Evolutionary conservation across 495 filamentous ascomycete species (phyloP).

Genomic region (Aspergillus indologenus): DNA sequence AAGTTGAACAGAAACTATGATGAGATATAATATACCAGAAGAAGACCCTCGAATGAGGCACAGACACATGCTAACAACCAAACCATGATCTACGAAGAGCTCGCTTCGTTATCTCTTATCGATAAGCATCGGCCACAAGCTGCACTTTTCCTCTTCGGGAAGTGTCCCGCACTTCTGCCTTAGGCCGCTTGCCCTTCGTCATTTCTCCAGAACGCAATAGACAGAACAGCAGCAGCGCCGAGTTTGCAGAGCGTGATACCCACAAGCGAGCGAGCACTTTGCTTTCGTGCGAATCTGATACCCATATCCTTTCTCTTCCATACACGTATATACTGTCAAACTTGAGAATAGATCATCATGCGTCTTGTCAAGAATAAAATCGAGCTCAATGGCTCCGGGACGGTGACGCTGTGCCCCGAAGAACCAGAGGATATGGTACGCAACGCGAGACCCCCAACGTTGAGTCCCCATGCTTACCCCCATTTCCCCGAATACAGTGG

Average conservation of each 20-base stretch:
- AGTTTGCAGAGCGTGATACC: not conserved
- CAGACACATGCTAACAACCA: no score
- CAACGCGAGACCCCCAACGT: not conserved
- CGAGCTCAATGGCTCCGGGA: constrained; percentile 72
- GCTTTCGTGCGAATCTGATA: not conserved
- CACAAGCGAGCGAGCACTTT: not conserved
- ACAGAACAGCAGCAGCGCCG: not conserved
- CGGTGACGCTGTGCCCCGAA: constrained; percentile 76
- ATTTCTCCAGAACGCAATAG: not conserved
- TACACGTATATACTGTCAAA: not conserved
- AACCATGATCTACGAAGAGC: no score
- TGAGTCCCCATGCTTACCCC: not conserved
- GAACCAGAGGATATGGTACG: constrained; percentile 95
- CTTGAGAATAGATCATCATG: constrained; percentile 42
- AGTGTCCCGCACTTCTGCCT: constrained; percentile 19
- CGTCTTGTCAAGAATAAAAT: constrained; percentile 70
- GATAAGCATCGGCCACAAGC: constrained; percentile 13
- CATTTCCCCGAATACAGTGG: constrained; percentile 59
- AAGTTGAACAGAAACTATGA: no score
- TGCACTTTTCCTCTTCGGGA: constrained; percentile 3
- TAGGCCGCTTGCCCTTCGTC: constrained; percentile 5
- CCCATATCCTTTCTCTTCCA: not conserved
- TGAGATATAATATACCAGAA: no score
- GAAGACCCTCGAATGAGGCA: no score
- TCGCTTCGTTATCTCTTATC: constrained; percentile 17